phyloP scores from a whole-genome alignment of 2,329 filamentous ascomycete species.

The Macrophomina tecta region DNA sequence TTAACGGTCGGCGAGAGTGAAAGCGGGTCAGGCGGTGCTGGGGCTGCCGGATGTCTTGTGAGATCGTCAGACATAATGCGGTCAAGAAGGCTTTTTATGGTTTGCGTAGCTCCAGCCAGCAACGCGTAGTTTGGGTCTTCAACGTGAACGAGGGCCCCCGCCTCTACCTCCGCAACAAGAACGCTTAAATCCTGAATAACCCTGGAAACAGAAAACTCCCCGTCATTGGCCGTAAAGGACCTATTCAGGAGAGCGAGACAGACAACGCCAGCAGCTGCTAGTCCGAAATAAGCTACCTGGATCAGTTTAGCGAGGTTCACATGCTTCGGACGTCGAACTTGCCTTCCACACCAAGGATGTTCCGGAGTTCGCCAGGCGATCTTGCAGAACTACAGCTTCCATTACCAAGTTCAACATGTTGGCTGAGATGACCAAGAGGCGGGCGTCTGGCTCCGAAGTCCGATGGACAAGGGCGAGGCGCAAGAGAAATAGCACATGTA shows the following conservation, averaged over 20 bases:
- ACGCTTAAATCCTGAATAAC: conserved; percentile 41
- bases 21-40: not conserved
- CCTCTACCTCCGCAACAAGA: conserved; percentile 41
- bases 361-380: conserved; percentile 43
- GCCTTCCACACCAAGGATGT: conserved; percentile 43
- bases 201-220: not conserved
- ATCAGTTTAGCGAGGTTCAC: not conserved
- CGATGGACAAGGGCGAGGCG: conserved; percentile 34
- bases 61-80: not conserved
- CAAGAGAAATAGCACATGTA: conserved; percentile 43
- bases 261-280: conserved; percentile 45
- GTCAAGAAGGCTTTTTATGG: conserved; percentile 9
- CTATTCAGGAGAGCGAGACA: conserved; percentile 37
- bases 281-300: conserved; percentile 43
- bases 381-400: conserved; percentile 38
- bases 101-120: conserved; percentile 9
- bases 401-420: conserved; percentile 40
- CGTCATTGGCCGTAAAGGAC: not conserved
- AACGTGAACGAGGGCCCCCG: conserved; percentile 32
- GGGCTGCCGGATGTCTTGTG: not conserved
- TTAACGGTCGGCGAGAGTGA: not conserved
- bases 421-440: conserved; percentile 36
- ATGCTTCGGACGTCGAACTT: conserved; percentile 30
- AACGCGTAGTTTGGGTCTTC: conserved; percentile 18
- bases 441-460: conserved; percentile 34